These are phyloP conservation scores for Chamaecrista fasciculata DNA, from an alignment of 306 rosid species.

Conservation along the genomic window DNA sequence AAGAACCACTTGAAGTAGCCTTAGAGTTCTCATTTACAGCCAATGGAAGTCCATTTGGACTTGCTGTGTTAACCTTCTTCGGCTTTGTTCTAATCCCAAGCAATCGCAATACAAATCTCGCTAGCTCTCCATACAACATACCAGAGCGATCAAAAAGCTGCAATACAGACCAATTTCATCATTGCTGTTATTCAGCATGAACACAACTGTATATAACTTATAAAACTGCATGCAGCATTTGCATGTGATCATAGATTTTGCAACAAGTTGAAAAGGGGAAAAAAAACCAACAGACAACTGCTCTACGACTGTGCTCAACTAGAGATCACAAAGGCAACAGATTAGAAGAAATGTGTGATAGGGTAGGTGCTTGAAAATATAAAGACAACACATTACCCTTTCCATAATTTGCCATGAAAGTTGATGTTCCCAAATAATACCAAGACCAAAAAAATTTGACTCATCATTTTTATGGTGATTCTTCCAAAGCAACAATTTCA, in stretches of 20 bases:
- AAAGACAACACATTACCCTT: neutral
- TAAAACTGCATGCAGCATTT: neutral
- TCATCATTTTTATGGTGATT: neutral
- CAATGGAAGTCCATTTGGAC: conserved; percentile 52
- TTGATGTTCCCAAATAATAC: neutral
- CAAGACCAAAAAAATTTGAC: neutral
- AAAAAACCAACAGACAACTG: neutral
- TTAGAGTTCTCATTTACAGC: conserved; percentile 48
- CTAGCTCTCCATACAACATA: conserved; percentile 74
- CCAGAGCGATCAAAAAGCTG: conserved; percentile 90
- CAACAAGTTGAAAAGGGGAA: neutral
- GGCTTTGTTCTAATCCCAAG: conserved; percentile 63
- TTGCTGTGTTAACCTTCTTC: conserved; percentile 41
- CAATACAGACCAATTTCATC: conserved; percentile 18
- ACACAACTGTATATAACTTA: neutral
- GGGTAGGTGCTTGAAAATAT: neutral
- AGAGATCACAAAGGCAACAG: neutral
- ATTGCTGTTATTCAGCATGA: neutral
- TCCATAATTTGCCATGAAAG: neutral
- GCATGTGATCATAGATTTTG: neutral
- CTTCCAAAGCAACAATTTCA: neutral
- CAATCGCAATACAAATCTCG: conserved; percentile 68
- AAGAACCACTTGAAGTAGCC: conserved; percentile 52
- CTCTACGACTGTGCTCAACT: neutral
- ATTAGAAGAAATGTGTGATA: neutral